These are phyloP conservation scores for Vitellaria paradoxa DNA, from an alignment of 179 eudicot genomes.

Conservation along the genomic window DNA sequence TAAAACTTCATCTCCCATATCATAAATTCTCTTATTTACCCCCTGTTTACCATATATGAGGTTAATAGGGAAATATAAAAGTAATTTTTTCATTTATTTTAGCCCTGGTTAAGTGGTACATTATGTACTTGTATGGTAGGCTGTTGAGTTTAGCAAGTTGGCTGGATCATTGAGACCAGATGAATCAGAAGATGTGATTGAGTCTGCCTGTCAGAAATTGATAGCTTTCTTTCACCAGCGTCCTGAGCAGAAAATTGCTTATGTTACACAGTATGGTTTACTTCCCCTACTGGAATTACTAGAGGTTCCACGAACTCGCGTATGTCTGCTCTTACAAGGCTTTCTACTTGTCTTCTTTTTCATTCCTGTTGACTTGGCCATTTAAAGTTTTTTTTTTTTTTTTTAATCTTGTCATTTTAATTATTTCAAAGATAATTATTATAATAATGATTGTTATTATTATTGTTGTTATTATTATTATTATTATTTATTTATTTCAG, in stretches of 20 bases:
- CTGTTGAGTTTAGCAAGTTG: conserved; percentile 92
- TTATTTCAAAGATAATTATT: no score
- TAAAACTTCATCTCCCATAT: not conserved
- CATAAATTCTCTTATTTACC: not conserved
- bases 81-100: conserved; percentile 4
- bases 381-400: not conserved
- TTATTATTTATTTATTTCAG: conserved; percentile 37
- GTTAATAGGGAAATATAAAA: conserved; percentile 3
- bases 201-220: conserved; percentile 87
- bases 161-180: conserved; percentile 80
- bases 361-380: not conserved
- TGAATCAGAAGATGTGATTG: conserved; percentile 89
- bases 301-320: conserved; percentile 83
- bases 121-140: conserved; percentile 41
- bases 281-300: conserved; percentile 96
- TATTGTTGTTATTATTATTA: no score
- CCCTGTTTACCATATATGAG: not conserved
- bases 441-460: no score
- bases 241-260: conserved; percentile 87
- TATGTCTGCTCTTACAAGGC: conserved; percentile 39
- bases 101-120: not conserved
- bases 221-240: conserved; percentile 82
- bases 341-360: conserved; percentile 10
- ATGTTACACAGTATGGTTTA: conserved; percentile 87
- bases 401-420: not conserved